phyloP scores from a whole-genome alignment of 768 basidiomycete genomes.

The Mycena filopes region DNA sequence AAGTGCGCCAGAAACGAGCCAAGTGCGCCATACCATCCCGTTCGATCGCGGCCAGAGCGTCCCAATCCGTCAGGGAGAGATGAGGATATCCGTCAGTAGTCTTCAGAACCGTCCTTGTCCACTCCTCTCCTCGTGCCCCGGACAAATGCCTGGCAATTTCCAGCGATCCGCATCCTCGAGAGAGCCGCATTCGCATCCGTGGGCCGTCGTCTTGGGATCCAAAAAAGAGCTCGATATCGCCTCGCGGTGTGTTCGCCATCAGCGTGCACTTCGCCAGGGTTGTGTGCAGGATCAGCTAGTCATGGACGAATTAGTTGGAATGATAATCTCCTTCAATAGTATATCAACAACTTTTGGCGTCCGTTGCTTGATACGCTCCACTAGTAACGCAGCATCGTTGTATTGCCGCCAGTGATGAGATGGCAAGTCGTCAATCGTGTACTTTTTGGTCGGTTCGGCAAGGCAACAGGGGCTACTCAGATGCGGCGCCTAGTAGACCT shows the following conservation, averaged over 20 bases:
- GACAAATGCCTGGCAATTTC: constrained; percentile 49
- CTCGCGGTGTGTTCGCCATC: constrained; percentile 62
- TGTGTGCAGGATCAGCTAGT: constrained; percentile 55
- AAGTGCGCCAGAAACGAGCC: constrained; percentile 39
- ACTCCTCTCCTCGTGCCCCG: constrained; percentile 47
- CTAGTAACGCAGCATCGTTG: constrained; percentile 53
- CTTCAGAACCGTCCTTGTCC: constrained; percentile 49
- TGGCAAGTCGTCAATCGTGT: constrained; percentile 51
- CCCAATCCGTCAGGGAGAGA: constrained; percentile 38
- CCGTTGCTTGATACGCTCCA: constrained; percentile 61
- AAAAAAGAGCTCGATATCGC: constrained; percentile 59
- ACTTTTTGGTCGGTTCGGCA: constrained; percentile 51
- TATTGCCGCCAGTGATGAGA: constrained; percentile 56
- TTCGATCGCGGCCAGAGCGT: constrained; percentile 39
- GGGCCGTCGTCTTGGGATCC: constrained; percentile 28
- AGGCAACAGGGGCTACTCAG: constrained; percentile 61
- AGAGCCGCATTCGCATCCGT: constrained; percentile 51
- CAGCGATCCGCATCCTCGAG: constrained; percentile 43
- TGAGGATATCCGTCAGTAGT: constrained; percentile 36
- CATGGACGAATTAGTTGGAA: background rate
- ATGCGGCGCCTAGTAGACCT: constrained; percentile 60
- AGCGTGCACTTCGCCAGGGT: constrained; percentile 54
- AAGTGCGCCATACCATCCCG: constrained; percentile 39
- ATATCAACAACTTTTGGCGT: constrained; percentile 59
- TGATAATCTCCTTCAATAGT: background rate